A percentile compares a stretch with the other conserved stretches of the same genome.
Evolutionary conservation across 2,329 filamentous ascomycete genomes (phyloP).

Genomic region (Arthrobotrys iridis): DNA sequence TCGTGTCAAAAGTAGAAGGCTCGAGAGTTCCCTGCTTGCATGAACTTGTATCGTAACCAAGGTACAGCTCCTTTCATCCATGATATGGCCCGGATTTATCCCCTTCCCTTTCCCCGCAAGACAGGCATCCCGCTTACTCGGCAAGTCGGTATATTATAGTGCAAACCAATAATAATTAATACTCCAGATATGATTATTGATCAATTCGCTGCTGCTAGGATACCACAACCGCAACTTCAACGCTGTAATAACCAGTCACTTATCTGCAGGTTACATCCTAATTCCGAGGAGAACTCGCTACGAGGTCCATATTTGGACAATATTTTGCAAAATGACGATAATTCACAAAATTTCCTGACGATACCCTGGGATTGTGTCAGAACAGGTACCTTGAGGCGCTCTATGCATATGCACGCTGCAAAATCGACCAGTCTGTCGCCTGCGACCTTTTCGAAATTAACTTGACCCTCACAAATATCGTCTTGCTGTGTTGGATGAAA

Average conservation of each 20-base stretch:
- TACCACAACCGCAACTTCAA: background rate
- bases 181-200: background rate
- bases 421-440: background rate
- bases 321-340: background rate
- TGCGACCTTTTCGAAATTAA: background rate
- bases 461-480: background rate
- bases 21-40: conserved; percentile 32
- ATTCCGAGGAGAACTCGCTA: background rate
- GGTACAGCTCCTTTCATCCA: conserved; percentile 4
- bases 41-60: conserved; percentile 15
- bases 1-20: background rate
- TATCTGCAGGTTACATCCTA: background rate
- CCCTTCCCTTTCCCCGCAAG: conserved; percentile 13
- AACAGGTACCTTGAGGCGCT: background rate
- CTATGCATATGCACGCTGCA: background rate
- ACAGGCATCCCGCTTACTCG: conserved; percentile 8
- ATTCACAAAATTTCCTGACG: background rate
- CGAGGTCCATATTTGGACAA: background rate
- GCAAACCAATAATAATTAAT: background rate
- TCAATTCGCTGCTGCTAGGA: background rate
- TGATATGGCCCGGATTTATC: conserved; percentile 20
- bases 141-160: conserved; percentile 6
- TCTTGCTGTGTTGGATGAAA: background rate
- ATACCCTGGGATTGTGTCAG: background rate
- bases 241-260: background rate